phyloP scores from a whole-genome alignment of 108 stramenopile genomes.

The Mayamaea pseudoterrestris region DNA sequence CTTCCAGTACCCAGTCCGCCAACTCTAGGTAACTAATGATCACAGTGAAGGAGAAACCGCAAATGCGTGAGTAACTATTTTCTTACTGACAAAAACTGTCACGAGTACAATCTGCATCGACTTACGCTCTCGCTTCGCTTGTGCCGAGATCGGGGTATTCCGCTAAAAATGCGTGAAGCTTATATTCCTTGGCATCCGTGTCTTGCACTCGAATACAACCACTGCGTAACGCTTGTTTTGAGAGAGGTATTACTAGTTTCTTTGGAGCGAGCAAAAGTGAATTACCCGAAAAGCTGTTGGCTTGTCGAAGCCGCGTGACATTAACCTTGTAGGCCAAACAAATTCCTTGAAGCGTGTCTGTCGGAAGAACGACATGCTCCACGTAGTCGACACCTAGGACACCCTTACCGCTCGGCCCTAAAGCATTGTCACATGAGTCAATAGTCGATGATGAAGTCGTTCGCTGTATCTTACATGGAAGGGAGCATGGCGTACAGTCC shows the following conservation, averaged over 20 bases:
- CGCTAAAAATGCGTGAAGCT: conserved; percentile 61
- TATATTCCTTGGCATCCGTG: conserved; percentile 66
- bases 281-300: conserved; percentile 70
- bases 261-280: conserved; percentile 63
- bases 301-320: conserved; percentile 45
- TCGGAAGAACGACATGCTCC: conserved; percentile 71
- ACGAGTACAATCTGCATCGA: neutral
- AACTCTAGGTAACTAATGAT: conserved; percentile 41
- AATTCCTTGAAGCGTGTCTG: conserved; percentile 79
- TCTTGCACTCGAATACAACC: conserved; percentile 70
- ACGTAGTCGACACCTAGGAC: conserved; percentile 51
- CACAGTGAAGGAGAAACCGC: neutral
- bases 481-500: conserved; percentile 1
- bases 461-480: conserved; percentile 31
- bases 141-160: conserved; percentile 41
- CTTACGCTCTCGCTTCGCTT: conserved; percentile 60
- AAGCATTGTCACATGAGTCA: conserved; percentile 26
- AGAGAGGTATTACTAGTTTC: conserved; percentile 62
- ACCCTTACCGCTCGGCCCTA: conserved; percentile 36
- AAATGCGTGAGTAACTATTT: neutral
- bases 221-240: conserved; percentile 27
- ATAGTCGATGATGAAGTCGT: conserved; percentile 27
- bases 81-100: neutral
- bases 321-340: conserved; percentile 75
- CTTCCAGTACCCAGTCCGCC: conserved; percentile 70